Evolutionary conservation across 192 early-diverging fungal species (phyloP), one percentile per base, ranked within the genome.

Genomic region (Gorgonomyces haynaldii): DNA sequence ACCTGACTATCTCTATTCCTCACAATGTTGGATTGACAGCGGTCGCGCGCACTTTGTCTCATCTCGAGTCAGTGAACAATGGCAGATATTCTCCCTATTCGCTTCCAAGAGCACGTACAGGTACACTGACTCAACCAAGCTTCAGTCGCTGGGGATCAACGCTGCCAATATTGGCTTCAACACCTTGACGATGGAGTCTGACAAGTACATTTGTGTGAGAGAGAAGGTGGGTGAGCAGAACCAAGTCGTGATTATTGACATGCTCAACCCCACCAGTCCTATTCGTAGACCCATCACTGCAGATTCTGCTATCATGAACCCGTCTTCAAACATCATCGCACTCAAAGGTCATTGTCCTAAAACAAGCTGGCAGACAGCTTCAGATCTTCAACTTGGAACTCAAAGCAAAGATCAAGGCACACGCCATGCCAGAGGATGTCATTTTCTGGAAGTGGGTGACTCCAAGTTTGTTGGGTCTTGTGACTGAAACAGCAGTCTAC

Each of bases 231-330:
- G 82, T 53, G 71, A 85, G 51, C 78, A 76, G 54, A 85, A 85
- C 69, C 86, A 90, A 56, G 90, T 96, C 24, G 89, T 90, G 36
- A 92, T 98, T 52, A 75, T 98, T 27, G 95, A 98, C 69, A 69
- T 98, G 72, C 72, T 78, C 42, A 81, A 96, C 52, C 78, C 81
- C 23, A 67, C 70, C 38, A 85, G 87, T 56, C 66, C 91, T 26
- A 71, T 86, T 45, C 82, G 90, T 38, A 69, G 91, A 54, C 88
- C 87, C 39, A 98, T 98, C 60, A 85, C 91, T 38, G 95, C 95
- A 7, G 95, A 98, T 57, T 89, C 90, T 13, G 93, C 88, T 30
- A 92, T 98, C 57, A 98, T 98, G 95, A 89, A 96, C 60, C 95
- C 92, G 8, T 78, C 79, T 29, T 73, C 74, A 56, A 89, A 89